A percentile compares a stretch with the other conserved stretches of the same genome.
phyloP scores from a whole-genome alignment of 768 basidiomycete species.

The Russula sp. region DNA sequence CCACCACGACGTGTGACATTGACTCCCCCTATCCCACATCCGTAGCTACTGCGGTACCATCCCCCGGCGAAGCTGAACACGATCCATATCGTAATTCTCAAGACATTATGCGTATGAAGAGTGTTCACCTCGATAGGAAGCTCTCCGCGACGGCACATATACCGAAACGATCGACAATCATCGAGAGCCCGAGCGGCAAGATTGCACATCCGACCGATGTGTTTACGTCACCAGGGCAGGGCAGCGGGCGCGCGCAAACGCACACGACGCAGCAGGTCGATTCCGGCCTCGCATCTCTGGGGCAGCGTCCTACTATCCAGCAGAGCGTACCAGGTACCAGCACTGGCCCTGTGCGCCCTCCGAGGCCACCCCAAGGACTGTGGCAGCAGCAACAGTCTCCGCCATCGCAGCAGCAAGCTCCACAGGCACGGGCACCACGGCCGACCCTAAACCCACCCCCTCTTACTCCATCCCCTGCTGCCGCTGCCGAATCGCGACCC shows the following conservation, averaged over 20 bases:
- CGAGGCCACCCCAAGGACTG: constrained; percentile 33
- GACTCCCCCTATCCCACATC: constrained; percentile 30
- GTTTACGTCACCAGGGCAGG: constrained; percentile 35
- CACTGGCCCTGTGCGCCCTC: constrained; percentile 12
- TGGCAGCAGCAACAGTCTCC: constrained; percentile 21
- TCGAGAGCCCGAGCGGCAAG: constrained; percentile 90
- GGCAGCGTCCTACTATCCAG: constrained; percentile 22
- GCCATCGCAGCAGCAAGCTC: constrained; percentile 33
- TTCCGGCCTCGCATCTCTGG: constrained; percentile 5
- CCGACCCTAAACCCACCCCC: constrained; percentile 42
- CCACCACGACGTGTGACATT: constrained; percentile 26
- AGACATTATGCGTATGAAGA: constrained; percentile 94
- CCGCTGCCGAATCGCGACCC: constrained; percentile 63
- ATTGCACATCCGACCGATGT: constrained; percentile 73
- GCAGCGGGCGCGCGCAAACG: constrained; percentile 46
- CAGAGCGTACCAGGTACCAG: constrained; percentile 5
- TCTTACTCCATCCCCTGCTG: constrained; percentile 44
- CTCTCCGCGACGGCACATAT: constrained; percentile 88
- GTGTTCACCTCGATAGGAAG: constrained; percentile 92
- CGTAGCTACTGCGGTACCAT: constrained; percentile 36
- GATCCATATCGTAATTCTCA: constrained; percentile 83
- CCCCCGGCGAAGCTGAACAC: constrained; percentile 43
- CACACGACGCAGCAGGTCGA: constrained; percentile 38
- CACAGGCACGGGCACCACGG: constrained; percentile 34
- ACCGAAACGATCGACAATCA: constrained; percentile 91